A percentile compares a stretch with the other conserved stretches of the same genome.
Evolutionary conservation across 75 land plant genomes (phyloP).

Genomic region (Pinus taeda): DNA sequence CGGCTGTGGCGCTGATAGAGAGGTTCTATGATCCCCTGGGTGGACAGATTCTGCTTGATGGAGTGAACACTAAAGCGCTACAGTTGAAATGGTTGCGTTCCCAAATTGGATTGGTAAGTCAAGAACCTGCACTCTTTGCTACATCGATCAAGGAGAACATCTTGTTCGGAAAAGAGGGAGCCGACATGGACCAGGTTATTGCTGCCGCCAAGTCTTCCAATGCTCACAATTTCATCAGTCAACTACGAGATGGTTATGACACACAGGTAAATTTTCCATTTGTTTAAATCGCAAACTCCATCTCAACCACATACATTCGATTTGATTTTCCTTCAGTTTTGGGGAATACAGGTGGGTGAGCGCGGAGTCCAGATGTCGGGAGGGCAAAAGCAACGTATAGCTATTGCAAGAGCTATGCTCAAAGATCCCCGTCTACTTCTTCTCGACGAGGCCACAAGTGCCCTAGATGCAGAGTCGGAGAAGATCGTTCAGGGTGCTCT

Average conservation of each 20-base stretch:
- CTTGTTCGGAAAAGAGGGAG: conserved; percentile 4
- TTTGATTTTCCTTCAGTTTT: too few relatives aligned
- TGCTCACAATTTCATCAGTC: conserved; percentile 14
- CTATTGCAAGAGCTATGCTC: conserved; percentile 31
- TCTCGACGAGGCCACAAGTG: conserved; percentile 39
- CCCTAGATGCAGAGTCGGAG: conserved; percentile 37
- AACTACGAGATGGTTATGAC: conserved; percentile 23
- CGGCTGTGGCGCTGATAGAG: conserved; percentile 48
- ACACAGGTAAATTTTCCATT: conserved; percentile 12
- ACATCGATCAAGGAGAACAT: conserved; percentile 33
- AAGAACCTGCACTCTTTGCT: conserved; percentile 13
- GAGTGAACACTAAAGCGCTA: conserved; percentile 2
- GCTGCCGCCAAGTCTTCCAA: background rate
- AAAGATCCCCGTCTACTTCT: conserved; percentile 25
- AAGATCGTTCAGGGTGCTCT: conserved; percentile 27
- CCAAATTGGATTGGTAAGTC: too few relatives aligned
- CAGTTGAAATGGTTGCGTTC: too few relatives aligned
- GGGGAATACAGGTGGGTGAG: conserved; percentile 12
- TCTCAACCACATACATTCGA: too few relatives aligned
- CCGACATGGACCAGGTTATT: too few relatives aligned
- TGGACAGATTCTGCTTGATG: conserved; percentile 16
- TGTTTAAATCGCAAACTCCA: too few relatives aligned
- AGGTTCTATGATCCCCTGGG: conserved; percentile 56
- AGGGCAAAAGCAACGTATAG: conserved; percentile 36
- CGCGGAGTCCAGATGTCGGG: conserved; percentile 32